A percentile compares a stretch with the other conserved stretches of the same genome.
phyloP scores from a whole-genome alignment of 2,329 filamentous ascomycete genomes.

The Talaromyces verruculosus region DNA sequence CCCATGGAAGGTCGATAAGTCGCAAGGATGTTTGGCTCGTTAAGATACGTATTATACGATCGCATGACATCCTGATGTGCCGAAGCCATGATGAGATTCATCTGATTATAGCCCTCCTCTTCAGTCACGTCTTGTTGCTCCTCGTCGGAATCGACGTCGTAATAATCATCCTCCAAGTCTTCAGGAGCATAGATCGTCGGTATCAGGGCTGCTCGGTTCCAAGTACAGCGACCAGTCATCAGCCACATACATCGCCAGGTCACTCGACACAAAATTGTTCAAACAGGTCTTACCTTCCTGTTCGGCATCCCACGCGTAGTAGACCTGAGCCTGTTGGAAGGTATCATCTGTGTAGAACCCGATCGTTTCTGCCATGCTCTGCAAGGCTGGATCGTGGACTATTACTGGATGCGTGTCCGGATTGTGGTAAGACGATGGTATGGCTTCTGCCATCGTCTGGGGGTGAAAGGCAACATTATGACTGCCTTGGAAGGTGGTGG shows the following conservation, averaged over 20 bases:
- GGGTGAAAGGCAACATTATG: neutral
- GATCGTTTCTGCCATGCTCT: slow-evolving; percentile 1
- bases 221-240: slow-evolving; percentile 19
- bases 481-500: neutral
- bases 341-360: slow-evolving; percentile 12
- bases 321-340: slow-evolving; percentile 16
- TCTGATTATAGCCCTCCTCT: slow-evolving; percentile 37
- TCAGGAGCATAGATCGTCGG: slow-evolving; percentile 11
- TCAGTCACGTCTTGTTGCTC: slow-evolving; percentile 49
- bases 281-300: slow-evolving; percentile 21
- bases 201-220: slow-evolving; percentile 12
- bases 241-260: slow-evolving; percentile 19
- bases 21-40: slow-evolving; percentile 54
- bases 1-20: slow-evolving; percentile 66
- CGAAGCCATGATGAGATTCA: slow-evolving; percentile 46
- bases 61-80: slow-evolving; percentile 50
- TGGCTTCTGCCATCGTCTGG: neutral
- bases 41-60: slow-evolving; percentile 50
- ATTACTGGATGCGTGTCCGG: neutral
- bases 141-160: slow-evolving; percentile 62
- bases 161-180: slow-evolving; percentile 57
- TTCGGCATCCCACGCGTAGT: slow-evolving; percentile 19
- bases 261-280: slow-evolving; percentile 8
- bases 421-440: neutral
- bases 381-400: neutral